These are phyloP conservation scores for Opeltia flavorubescens DNA, from an alignment of 495 filamentous ascomycete genomes.

Conservation along the genomic window DNA sequence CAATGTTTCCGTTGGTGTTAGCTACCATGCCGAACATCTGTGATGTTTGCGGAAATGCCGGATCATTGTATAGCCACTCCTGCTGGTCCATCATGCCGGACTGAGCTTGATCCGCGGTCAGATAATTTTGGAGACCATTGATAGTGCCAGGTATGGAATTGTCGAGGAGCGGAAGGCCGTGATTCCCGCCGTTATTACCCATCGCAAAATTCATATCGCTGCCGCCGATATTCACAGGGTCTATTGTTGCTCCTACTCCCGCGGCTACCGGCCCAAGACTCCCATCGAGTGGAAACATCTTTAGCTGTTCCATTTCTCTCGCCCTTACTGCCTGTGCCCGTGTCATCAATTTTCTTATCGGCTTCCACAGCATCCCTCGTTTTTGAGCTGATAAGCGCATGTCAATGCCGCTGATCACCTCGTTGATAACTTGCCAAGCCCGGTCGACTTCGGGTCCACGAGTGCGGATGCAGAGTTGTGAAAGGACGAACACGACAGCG, in stretches of 20 bases:
- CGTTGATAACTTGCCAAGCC: constrained; percentile 40
- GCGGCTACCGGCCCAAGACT: constrained; percentile 9
- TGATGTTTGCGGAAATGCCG: neutral
- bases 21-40: neutral
- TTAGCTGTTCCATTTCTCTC: constrained; percentile 20
- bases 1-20: constrained; percentile 3
- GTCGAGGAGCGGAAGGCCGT: neutral
- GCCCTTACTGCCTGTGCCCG: constrained; percentile 34
- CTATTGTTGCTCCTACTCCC: constrained; percentile 9
- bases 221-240: constrained; percentile 4
- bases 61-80: neutral
- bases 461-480: constrained; percentile 35
- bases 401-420: constrained; percentile 24
- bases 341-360: constrained; percentile 35
- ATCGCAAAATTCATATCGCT: neutral
- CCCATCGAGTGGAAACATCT: constrained; percentile 15
- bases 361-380: constrained; percentile 35
- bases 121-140: neutral
- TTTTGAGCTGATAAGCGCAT: constrained; percentile 26
- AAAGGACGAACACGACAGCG: constrained; percentile 38
- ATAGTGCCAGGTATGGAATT: neutral
- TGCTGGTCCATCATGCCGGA: neutral
- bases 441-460: constrained; percentile 36
- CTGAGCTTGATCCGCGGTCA: neutral
- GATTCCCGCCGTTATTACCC: neutral